phyloP scores from a whole-genome alignment of 2,329 filamentous ascomycete species.

The Fusarium foetens region DNA sequence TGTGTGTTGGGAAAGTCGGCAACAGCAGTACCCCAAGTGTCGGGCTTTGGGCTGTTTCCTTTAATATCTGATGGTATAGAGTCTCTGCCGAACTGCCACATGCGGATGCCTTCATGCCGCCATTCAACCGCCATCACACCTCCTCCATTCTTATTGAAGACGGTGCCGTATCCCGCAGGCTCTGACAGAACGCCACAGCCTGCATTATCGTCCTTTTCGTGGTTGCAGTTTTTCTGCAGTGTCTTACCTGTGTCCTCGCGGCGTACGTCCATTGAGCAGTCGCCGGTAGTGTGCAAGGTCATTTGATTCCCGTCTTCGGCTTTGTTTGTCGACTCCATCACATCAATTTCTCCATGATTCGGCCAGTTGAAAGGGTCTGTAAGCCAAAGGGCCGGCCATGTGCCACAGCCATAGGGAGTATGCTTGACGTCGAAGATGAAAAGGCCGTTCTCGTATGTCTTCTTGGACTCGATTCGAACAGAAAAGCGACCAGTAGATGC shows the following conservation, averaged over 20 bases:
- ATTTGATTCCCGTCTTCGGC: slow-evolving; percentile 66
- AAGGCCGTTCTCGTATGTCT: slow-evolving; percentile 69
- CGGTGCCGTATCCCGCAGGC: slow-evolving; percentile 58
- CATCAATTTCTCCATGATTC: slow-evolving; percentile 70
- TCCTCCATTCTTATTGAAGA: slow-evolving; percentile 64
- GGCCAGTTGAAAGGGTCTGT: slow-evolving; percentile 71
- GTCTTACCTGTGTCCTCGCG: slow-evolving; percentile 62
- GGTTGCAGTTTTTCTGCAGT: slow-evolving; percentile 60
- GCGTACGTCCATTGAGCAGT: slow-evolving; percentile 64
- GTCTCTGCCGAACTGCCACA: slow-evolving; percentile 67
- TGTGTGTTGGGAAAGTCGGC: slow-evolving; percentile 73
- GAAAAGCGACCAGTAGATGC: slow-evolving; percentile 70
- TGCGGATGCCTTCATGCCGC: slow-evolving; percentile 68
- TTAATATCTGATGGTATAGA: slow-evolving; percentile 64
- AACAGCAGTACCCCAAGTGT: slow-evolving; percentile 68
- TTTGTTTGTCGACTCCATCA: slow-evolving; percentile 68
- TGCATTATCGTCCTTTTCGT: slow-evolving; percentile 61
- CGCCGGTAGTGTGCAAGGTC: slow-evolving; percentile 66
- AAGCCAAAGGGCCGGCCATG: slow-evolving; percentile 75
- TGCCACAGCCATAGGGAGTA: slow-evolving; percentile 70
- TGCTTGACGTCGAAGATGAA: slow-evolving; percentile 75
- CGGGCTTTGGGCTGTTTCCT: slow-evolving; percentile 65
- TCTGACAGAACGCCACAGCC: slow-evolving; percentile 65
- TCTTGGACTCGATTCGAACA: slow-evolving; percentile 70
- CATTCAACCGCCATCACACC: slow-evolving; percentile 71